phyloP scores from a whole-genome alignment of 345 rosid genomes.

The Limnanthes douglasii region DNA sequence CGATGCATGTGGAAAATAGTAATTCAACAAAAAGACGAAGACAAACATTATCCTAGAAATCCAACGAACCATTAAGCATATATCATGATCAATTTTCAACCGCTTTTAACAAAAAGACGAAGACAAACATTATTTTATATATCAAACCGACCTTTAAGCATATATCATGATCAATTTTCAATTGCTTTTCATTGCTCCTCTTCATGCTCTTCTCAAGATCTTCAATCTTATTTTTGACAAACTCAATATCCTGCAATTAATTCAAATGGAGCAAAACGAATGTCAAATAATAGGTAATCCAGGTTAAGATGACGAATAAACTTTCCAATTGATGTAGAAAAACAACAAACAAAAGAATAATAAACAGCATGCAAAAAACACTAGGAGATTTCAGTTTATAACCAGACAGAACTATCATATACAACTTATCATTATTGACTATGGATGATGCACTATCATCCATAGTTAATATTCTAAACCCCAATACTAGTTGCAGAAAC shows the following conservation, averaged over 20 bases:
- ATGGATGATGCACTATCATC: no score
- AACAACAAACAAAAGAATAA: constrained; percentile 2
- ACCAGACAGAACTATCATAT: neutral
- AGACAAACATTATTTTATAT: no score
- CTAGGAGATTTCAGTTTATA: neutral
- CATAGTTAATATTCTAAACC: no score
- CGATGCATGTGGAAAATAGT: no score
- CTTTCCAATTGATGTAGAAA: neutral
- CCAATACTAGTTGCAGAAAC: no score
- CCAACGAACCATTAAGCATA: constrained; percentile 41
- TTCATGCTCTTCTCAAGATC: constrained; percentile 97
- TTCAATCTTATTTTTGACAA: constrained; percentile 60
- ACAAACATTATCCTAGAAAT: no score
- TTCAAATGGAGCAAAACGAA: no score
- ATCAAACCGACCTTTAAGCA: constrained; percentile 43
- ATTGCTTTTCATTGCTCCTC: constrained; percentile 95
- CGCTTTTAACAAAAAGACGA: no score
- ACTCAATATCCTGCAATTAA: constrained; percentile 69
- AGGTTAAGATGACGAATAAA: neutral
- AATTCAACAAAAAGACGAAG: no score
- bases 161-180: constrained; percentile 66
- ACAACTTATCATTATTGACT: no score
- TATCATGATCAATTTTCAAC: constrained; percentile 67
- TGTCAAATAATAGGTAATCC: neutral
- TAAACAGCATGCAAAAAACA: constrained; percentile 4